Evolutionary conservation across 2,329 filamentous ascomycete genomes (phyloP), one percentile per base, ranked within the genome.

Genomic region (Eurotiales sp.): DNA sequence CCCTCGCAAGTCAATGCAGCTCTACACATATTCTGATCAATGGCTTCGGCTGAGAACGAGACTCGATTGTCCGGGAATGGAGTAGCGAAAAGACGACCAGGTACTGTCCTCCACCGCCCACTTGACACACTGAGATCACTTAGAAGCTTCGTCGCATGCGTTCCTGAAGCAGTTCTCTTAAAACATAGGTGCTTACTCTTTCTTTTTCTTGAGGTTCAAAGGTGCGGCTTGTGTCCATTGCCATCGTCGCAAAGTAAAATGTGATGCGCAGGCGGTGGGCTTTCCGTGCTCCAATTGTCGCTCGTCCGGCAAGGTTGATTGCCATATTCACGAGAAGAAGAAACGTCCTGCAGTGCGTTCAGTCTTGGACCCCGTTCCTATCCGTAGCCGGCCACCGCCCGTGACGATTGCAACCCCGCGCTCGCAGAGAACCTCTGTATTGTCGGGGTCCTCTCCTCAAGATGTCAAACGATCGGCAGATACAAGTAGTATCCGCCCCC

Each of bases 201-300:
- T n/a, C 6, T 36, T 37, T 17, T 3, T 27, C n/a, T n/a, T n/a
- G n/a, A 22, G 8, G 10, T n/a, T 34, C 37, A 34, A 42, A 55
- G 68, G 69, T n/a, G 70, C 64, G 21, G 77, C 77, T 30, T 79
- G 76, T 53, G 62, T 75, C 36, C 67, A 71, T 54, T 79, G 76
- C 48, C 76, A 79, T 61, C 72, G 71, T 45, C 72, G 76, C 51
- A 79, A 79, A 60, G 72, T 79, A 45, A 73, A 74, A 54, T 79
- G 76, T 55, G 77, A 79, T 61, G 72, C 77, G 40, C 68, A 75
- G 50, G 57, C 67, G 17, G 72, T 73, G 27, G 76, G 76, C 12
- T 57, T 71, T 1, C 76, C 76, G 0, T 79, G 76, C 57, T 73
- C 76, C 47, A 77, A 77, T 55, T 79, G 76, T 52, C 65, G 66